phyloP scores from a whole-genome alignment of 257 asterid species.

The Gynochthodes officinalis region DNA sequence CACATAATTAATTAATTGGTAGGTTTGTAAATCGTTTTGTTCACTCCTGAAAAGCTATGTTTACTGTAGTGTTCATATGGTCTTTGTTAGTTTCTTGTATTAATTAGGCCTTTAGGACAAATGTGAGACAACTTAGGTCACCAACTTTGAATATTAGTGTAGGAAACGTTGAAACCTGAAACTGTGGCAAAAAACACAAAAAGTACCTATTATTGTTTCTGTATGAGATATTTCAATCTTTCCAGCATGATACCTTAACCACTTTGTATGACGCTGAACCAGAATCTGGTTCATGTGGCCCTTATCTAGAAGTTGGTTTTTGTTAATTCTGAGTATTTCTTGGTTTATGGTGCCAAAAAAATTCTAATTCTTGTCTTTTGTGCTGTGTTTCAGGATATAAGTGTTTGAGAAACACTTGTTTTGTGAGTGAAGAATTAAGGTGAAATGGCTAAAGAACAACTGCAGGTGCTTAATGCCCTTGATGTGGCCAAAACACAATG shows the following conservation, averaged over 20 bases:
- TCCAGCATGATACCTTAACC: neutral
- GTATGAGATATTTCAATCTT: neutral
- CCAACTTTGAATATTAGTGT: neutral
- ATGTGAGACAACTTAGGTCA: neutral
- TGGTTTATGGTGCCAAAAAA: neutral
- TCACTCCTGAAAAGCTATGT: neutral
- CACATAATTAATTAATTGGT: neutral
- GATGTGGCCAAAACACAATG: constrained; percentile 59
- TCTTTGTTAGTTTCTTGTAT: too few relatives aligned
- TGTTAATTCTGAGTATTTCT: neutral
- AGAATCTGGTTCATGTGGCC: neutral
- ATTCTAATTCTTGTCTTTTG: neutral
- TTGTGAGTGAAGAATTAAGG: neutral
- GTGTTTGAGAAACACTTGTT: neutral
- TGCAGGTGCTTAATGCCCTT: constrained; percentile 57
- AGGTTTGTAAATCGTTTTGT: neutral
- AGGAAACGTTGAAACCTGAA: neutral
- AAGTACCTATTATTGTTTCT: neutral
- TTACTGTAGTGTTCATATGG: neutral
- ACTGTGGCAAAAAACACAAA: neutral
- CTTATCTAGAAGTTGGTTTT: neutral
- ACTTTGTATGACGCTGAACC: neutral
- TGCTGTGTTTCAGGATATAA: constrained; percentile 3
- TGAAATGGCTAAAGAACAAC: constrained; percentile 40
- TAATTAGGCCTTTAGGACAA: neutral